Conservation (phyloP, 345 rosid species). For the Eucalyptus sp. region DNA sequence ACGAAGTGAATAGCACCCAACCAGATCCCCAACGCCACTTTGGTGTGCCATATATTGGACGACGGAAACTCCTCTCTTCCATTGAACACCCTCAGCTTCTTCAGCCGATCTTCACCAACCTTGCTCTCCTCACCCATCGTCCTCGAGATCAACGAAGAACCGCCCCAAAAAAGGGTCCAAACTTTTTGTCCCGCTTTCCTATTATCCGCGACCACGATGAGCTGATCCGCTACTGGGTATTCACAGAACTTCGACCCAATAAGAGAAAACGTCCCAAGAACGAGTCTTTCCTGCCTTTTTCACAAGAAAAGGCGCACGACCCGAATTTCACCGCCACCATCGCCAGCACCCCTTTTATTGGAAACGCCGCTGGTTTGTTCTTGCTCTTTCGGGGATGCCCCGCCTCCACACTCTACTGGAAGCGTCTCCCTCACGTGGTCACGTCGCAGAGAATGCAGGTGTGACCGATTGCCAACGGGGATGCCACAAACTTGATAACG, state of each 20-base stretch:
- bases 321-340: background rate
- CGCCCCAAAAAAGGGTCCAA: background rate
- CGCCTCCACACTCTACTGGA: background rate
- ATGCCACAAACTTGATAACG: background rate
- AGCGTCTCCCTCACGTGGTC: background rate
- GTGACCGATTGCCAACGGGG: background rate
- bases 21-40: conserved; percentile 43
- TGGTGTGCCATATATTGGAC: conserved; percentile 17
- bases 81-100: background rate
- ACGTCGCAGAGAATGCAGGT: background rate
- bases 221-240: background rate
- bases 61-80: conserved; percentile 20
- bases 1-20: conserved; percentile 72
- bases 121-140: background rate
- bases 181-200: background rate
- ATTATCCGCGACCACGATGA: background rate
- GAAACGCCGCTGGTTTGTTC: background rate
- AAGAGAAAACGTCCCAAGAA: background rate
- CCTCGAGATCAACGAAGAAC: background rate
- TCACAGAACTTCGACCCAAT: background rate
- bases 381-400: background rate
- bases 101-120: background rate
- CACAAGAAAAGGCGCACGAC: background rate
- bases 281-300: background rate
- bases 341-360: background rate